A percentile compares a stretch with the other conserved stretches of the same genome.
Conservation (phyloP, 164 flowering plant genomes). For the Taxillus chinensis region DNA sequence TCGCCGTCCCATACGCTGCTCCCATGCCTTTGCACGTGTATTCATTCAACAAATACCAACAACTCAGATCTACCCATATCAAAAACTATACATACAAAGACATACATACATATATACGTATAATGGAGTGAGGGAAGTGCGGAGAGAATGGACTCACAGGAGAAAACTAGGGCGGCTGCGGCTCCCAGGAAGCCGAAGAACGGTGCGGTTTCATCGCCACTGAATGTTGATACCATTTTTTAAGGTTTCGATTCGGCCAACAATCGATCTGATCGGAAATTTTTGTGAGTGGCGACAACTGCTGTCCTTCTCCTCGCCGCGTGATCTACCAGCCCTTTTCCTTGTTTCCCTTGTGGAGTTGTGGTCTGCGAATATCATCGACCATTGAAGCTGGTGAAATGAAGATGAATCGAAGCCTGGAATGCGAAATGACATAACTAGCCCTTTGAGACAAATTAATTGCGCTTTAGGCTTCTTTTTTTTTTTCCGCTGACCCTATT, state of each 20-base stretch:
- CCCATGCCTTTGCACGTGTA: conserved; percentile 56
- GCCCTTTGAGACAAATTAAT: too few relatives aligned
- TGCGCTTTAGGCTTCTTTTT: too few relatives aligned
- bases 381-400: too few relatives aligned
- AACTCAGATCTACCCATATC: conserved; percentile 7
- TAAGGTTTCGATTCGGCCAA: conserved; percentile 1
- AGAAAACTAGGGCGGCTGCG: conserved; percentile 79
- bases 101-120: neutral
- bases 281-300: neutral
- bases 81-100: neutral
- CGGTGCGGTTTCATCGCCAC: conserved; percentile 82
- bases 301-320: neutral
- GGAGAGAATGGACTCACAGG: conserved; percentile 33
- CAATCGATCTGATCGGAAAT: conserved; percentile 16
- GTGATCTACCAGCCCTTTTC: too few relatives aligned
- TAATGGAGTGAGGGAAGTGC: neutral
- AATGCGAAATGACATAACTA: too few relatives aligned
- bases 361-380: too few relatives aligned
- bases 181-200: conserved; percentile 88
- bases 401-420: too few relatives aligned
- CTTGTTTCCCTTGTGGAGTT: too few relatives aligned
- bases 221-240: conserved; percentile 40
- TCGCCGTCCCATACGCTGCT: conserved; percentile 89
- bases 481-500: too few relatives aligned
- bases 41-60: conserved; percentile 1